Base-by-base conservation (phyloP, 371 early-diverging fungal species). In the Lichtheimia corymbifera region DNA sequence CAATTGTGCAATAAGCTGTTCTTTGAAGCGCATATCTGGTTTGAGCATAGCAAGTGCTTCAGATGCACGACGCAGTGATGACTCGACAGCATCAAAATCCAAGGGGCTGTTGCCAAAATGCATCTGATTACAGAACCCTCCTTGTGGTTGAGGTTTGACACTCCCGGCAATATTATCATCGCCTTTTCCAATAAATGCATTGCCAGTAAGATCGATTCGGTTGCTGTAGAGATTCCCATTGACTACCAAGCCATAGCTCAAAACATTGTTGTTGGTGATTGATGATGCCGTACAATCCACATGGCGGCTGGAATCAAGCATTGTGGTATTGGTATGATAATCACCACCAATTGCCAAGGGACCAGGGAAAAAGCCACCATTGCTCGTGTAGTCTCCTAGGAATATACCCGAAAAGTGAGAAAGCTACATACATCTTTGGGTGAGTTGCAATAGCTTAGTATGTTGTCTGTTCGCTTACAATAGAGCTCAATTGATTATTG, bases 171-270 rank as follows among this genome's bases (percentile, higher is more conserved):
- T 9, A 9, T n/a, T n/a, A n/a, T n/a, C n/a, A n/a, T 35, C 35
- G 6, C 12, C 28, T 30, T 27, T 0, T 2, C 15, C 17, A 28
- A 27, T 13, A n/a, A 52, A 52, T 30, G 27, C 15, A 14, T 27
- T 52, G 5, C 53, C 53, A 15, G n/a, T 30, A 24, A 52, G 53
- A 52, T 30, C 28, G 53, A 17, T 52, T n/a, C 25, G 13, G 28
- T 14, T 4, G 47, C 18, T 22, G 22, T 17, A 30, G 5, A 27
- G 15, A 30, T n/a, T 3, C 1, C 27, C 27, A 30, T 30, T 20
- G 20, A 52, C 30, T 0, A 52, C 53, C 9, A 52, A 14, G 9
- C 24, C 28, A 52, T 52, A 52, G n/a, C 27, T 52, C 13, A 17
- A 3, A 30, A 52, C 45, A 18, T 18, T 47, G n/a, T n/a, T 47